A percentile compares a stretch with the other conserved stretches of the same genome.
These are phyloP conservation scores for Trichoderma sp. DNA, from an alignment of 2,329 filamentous ascomycete genomes.

Conservation along the genomic window DNA sequence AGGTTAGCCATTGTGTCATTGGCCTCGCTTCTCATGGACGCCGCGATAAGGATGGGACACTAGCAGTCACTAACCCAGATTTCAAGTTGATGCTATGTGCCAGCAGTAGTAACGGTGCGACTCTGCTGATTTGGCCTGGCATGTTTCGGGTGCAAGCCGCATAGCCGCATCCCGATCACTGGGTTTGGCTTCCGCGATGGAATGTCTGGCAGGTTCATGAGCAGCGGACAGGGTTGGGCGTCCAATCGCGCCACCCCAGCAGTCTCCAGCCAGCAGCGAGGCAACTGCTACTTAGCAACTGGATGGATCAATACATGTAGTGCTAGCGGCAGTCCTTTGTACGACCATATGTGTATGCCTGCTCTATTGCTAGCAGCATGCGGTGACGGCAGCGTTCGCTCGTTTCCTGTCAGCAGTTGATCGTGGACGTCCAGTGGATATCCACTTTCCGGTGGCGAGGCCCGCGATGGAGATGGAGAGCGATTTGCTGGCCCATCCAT, in stretches of 20 bases:
- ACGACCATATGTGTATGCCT: not conserved
- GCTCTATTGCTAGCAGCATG: not conserved
- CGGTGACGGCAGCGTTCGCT: not conserved
- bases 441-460: not conserved
- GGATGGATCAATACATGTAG: too few species aligned
- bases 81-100: not conserved
- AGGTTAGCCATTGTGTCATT: not conserved
- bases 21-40: not conserved
- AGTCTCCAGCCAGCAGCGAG: not conserved
- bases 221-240: not conserved
- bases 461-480: not conserved
- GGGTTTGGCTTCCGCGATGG: not conserved
- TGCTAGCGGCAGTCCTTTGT: not conserved
- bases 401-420: not conserved
- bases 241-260: not conserved
- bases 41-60: not conserved
- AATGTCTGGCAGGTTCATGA: not conserved
- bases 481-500: not conserved
- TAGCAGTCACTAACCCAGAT: not conserved
- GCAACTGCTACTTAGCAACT: not conserved
- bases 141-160: slow-evolving; percentile 6
- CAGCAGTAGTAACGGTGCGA: not conserved
- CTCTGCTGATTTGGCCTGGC: not conserved
- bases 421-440: not conserved
- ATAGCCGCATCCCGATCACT: slow-evolving; percentile 8